Percentiles rank a stretch among this genome's conserved stretches.
Evolutionary conservation across 2,329 filamentous ascomycete species (phyloP).

Genomic region (Fusarium begoniae): DNA sequence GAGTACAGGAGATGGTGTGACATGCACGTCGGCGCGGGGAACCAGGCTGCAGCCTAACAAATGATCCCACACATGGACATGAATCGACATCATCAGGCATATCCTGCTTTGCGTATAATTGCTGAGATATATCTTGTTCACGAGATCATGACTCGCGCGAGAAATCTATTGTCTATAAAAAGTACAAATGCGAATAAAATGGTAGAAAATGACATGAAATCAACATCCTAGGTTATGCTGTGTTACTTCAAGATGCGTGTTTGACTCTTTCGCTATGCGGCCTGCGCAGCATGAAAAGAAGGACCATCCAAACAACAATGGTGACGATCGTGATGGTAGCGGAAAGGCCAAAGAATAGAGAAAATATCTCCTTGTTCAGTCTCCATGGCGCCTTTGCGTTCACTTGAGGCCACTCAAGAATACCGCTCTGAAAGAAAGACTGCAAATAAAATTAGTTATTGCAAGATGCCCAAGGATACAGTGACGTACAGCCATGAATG

Average conservation of each 20-base stretch:
- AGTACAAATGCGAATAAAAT: neutral
- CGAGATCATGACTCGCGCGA: neutral
- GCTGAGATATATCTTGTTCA: neutral
- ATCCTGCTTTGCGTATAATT: neutral
- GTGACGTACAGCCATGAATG: constrained; percentile 30
- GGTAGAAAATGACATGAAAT: neutral
- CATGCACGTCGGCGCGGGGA: neutral
- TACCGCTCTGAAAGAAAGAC: constrained; percentile 32
- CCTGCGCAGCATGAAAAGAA: constrained; percentile 6
- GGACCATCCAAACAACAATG: neutral
- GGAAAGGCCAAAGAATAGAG: constrained; percentile 9
- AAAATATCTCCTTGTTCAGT: constrained; percentile 2
- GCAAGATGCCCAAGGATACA: neutral
- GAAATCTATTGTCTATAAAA: neutral
- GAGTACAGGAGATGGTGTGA: neutral
- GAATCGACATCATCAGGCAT: neutral
- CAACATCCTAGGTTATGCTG: neutral
- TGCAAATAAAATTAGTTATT: neutral
- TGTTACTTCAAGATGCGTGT: neutral
- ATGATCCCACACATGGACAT: neutral
- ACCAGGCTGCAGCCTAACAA: neutral
- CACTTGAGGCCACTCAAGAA: constrained; percentile 7
- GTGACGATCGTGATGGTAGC: neutral
- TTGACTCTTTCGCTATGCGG: neutral
- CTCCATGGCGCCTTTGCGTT: neutral